These are phyloP conservation scores for Monosporozyma servazzii DNA, from an alignment of 805 yeast species.

Conservation along the genomic window DNA sequence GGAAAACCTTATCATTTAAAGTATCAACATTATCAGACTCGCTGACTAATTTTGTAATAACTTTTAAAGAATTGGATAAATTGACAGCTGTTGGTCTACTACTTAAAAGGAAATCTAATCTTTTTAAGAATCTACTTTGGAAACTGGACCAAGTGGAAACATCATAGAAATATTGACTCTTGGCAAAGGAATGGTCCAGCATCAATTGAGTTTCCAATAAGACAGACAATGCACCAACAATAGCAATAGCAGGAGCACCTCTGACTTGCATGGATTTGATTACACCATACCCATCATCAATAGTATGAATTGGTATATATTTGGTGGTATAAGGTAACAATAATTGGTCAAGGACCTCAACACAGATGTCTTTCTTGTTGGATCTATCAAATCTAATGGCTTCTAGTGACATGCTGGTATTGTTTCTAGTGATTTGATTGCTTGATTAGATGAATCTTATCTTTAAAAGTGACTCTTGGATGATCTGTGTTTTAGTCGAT, in stretches of 20 bases:
- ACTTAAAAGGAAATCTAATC: conserved; percentile 56
- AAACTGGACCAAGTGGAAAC: conserved; percentile 25
- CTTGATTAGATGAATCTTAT: not conserved
- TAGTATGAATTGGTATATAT: conserved; percentile 51
- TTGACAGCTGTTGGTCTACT: conserved; percentile 97
- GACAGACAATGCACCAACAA: conserved; percentile 80
- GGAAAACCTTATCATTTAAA: conserved; percentile 27
- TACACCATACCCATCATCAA: conserved; percentile 73
- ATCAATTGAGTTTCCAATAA: conserved; percentile 53
- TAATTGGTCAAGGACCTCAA: conserved; percentile 72
- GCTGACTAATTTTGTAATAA: conserved; percentile 28
- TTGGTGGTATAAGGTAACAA: conserved; percentile 69
- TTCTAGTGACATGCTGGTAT: conserved; percentile 35
- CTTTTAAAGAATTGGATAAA: conserved; percentile 55
- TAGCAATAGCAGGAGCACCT: conserved; percentile 98
- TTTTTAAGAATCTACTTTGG: conserved; percentile 32
- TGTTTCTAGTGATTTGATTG: not conserved
- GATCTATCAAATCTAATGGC: conserved; percentile 58
- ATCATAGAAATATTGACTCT: conserved; percentile 28
- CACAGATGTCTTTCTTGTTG: conserved; percentile 27
- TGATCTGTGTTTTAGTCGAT: not conserved
- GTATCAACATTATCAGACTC: conserved; percentile 20
- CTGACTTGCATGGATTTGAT: conserved; percentile 88
- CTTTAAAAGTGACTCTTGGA: not conserved
- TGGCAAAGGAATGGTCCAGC: conserved; percentile 17